These are phyloP conservation scores for Hibiscus mutabilis DNA, from an alignment of 345 rosid genomes.

Conservation along the genomic window DNA sequence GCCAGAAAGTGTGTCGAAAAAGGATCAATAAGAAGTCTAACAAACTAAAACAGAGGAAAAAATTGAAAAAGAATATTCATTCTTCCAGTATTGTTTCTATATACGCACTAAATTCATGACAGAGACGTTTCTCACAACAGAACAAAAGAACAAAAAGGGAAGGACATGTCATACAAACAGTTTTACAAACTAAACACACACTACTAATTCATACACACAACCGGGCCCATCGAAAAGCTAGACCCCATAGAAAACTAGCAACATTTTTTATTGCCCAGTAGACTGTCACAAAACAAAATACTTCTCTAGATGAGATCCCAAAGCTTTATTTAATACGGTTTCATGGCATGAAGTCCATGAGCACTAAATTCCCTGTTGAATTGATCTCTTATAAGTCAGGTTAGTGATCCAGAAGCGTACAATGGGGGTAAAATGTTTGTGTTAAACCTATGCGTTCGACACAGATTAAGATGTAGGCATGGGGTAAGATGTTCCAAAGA, in stretches of 20 bases:
- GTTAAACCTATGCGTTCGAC: too few species aligned
- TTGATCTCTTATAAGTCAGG: neutral
- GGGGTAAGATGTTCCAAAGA: neutral
- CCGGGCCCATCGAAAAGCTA: neutral
- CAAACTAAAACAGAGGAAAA: neutral
- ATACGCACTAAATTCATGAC: neutral
- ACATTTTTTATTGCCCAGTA: neutral
- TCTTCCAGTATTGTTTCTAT: neutral
- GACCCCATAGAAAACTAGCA: neutral
- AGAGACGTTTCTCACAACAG: neutral
- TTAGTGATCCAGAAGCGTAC: too few species aligned
- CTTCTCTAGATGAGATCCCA: too few species aligned
- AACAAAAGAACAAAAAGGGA: neutral
- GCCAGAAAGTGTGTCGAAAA: conserved; percentile 8
- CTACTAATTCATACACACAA: neutral
- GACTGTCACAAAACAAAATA: too few species aligned
- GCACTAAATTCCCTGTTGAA: neutral
- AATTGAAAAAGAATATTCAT: neutral
- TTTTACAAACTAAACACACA: neutral
- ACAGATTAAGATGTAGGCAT: neutral
- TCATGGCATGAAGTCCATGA: neutral
- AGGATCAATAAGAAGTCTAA: neutral
- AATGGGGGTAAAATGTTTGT: too few species aligned
- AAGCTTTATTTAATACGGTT: neutral
- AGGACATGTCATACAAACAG: neutral